Base-by-base conservation (phyloP, 129 eudicot genomes). In the Glebionis coronaria region DNA sequence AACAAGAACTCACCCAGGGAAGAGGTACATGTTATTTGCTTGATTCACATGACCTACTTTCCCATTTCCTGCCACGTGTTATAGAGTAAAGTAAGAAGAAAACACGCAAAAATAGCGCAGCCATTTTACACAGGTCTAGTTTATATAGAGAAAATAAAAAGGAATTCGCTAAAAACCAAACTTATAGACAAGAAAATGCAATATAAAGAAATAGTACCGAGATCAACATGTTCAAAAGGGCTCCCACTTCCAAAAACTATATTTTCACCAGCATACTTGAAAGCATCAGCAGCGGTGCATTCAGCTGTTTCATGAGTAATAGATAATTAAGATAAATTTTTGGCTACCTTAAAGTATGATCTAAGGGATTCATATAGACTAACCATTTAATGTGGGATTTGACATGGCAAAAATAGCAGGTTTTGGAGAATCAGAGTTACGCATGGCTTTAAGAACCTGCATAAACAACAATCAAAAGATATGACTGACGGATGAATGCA, bases 361-460 rank as follows among this genome's bases (percentile, higher is more conserved):
- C 23, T 60, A 60, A 55, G 27, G 12, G n/a, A 23, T 76, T 68
- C 47, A 66, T 18, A 75, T 31, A 75, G 72, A 74, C 95, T 73
- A 79, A 94, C 99, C 99, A 77, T 94, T 94, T 53, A 58, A 69
- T 65, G 99, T 94, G 67, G 99, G 99, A 83, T 94, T 94, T 54
- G 99, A 94, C 99, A 94, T 94, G 44, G 99, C 97, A 61, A 94
- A 94, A 44, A 94, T 87, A 67, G 97, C 97, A 67, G 99, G 99
- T 68, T 83, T 94, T n/a, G 76, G 65, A 64, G 90, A 81, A 56
- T 87, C 97, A 12, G 99, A 89, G 60, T 89, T 85, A 67, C 76
- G 71, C 99, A 94, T 94, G 74, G 99, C 99, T 81, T 74, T 89
- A 27, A 94, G 90, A 63, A 94, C 95, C 97, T 94, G 79, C 52